Evolutionary conservation across 2,329 filamentous ascomycete species (phyloP).

Genomic region (Chaetomiaceae sp.): DNA sequence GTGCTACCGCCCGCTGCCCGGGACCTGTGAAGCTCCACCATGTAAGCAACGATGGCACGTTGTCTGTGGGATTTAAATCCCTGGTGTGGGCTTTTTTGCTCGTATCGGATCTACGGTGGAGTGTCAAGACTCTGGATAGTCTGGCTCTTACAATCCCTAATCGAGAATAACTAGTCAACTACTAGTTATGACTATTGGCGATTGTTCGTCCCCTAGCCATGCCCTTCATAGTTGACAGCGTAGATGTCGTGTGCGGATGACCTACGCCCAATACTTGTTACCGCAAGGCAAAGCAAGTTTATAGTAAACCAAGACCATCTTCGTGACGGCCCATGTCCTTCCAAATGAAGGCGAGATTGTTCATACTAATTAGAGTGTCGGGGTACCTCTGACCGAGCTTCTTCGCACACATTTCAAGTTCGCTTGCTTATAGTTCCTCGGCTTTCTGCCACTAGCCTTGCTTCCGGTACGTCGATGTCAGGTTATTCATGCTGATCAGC

Average conservation of each 20-base stretch:
- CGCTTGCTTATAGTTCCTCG: not conserved
- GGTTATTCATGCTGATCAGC: not conserved
- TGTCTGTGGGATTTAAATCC: no score
- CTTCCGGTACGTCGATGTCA: no score
- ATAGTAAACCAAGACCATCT: not conserved
- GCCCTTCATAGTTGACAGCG: conserved; percentile 1
- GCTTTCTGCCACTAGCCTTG: not conserved
- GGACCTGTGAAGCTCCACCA: no score
- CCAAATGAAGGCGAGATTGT: conserved; percentile 2
- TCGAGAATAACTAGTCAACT: no score
- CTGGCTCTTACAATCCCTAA: no score
- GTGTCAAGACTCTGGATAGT: no score
- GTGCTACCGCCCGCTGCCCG: no score
- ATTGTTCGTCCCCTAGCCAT: not conserved
- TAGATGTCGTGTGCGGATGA: not conserved
- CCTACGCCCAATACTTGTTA: not conserved
- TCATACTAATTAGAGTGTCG: not conserved
- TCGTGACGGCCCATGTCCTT: not conserved
- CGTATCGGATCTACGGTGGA: no score
- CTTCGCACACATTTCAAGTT: no score
- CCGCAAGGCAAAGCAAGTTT: conserved; percentile 1
- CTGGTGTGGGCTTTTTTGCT: no score
- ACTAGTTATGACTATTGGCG: no score
- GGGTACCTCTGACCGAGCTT: not conserved
- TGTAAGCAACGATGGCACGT: no score